Evolutionary conservation across 768 basidiomycete genomes (phyloP).

Genomic region (Tulasnella sp.): DNA sequence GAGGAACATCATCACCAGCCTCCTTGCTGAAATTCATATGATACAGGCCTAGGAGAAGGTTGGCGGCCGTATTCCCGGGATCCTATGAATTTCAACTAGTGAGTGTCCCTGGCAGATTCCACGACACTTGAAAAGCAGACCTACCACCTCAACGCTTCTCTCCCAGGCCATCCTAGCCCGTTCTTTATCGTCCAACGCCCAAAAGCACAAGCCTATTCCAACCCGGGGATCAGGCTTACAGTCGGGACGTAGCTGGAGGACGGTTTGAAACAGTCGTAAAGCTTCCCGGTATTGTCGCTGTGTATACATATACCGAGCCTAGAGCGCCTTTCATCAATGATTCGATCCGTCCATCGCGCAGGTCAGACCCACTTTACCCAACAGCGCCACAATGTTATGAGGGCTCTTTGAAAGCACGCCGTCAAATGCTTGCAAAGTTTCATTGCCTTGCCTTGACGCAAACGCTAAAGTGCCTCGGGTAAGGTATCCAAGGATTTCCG

Average conservation of each 20-base stretch:
- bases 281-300: slow-evolving; percentile 72
- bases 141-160: slow-evolving; percentile 75
- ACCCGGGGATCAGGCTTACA: slow-evolving; percentile 91
- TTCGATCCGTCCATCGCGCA: not conserved
- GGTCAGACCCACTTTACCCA: slow-evolving; percentile 64
- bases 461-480: slow-evolving; percentile 77
- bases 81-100: slow-evolving; percentile 49
- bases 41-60: slow-evolving; percentile 79
- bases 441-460: slow-evolving; percentile 73
- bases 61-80: slow-evolving; percentile 71
- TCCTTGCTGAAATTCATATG: slow-evolving; percentile 82
- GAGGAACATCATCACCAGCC: slow-evolving; percentile 47
- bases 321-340: not conserved
- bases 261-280: slow-evolving; percentile 79
- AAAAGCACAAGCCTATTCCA: slow-evolving; percentile 91
- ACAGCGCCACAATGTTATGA: slow-evolving; percentile 79
- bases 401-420: slow-evolving; percentile 72
- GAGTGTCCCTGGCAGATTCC: not conserved
- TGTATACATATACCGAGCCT: slow-evolving; percentile 85
- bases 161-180: slow-evolving; percentile 90
- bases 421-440: slow-evolving; percentile 79
- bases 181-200: slow-evolving; percentile 78
- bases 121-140: slow-evolving; percentile 35
- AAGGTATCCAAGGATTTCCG: slow-evolving; percentile 50
- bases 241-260: slow-evolving; percentile 69